Percentiles rank a stretch among this genome's conserved stretches.
Evolutionary conservation across 257 asterid genomes (phyloP).

Genomic region (Solanum sejunctum): DNA sequence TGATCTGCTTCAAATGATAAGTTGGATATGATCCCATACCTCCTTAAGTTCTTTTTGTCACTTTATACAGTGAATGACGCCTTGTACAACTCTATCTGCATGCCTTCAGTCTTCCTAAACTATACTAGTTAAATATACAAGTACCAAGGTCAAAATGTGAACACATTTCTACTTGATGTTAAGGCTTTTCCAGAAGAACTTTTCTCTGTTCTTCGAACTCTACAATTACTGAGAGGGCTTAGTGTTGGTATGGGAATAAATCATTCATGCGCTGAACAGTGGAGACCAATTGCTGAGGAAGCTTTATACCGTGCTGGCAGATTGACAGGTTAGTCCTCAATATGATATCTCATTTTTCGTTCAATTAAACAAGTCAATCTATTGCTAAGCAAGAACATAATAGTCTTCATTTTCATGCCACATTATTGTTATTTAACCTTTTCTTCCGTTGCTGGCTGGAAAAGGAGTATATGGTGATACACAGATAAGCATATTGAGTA

Average conservation of each 20-base stretch:
- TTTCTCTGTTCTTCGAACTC: constrained; percentile 90
- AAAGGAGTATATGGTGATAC: not conserved
- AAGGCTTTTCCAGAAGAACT: constrained; percentile 98
- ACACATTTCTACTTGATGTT: not conserved
- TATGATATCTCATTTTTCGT: not conserved
- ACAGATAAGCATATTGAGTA: not conserved
- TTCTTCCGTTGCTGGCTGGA: not conserved
- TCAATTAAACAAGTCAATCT: not conserved
- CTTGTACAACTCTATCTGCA: not conserved
- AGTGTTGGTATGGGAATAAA: constrained; percentile 89
- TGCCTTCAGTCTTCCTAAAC: not conserved
- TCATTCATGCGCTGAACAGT: constrained; percentile 90
- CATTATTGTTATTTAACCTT: not conserved
- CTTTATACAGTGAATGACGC: not conserved
- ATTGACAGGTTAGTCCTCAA: constrained; percentile 29
- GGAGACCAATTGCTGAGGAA: constrained; percentile 95
- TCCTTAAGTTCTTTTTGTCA: not conserved
- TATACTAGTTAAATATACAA: not conserved
- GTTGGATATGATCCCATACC: not conserved
- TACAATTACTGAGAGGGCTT: constrained; percentile 87
- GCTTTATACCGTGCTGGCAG: constrained; percentile 68
- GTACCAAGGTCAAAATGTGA: not conserved
- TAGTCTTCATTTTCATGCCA: not conserved
- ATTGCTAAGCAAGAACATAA: not conserved
- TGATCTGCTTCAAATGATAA: not conserved